Evolutionary conservation across 139 green algal genomes (phyloP).

Genomic region (Micromonas commoda): DNA sequence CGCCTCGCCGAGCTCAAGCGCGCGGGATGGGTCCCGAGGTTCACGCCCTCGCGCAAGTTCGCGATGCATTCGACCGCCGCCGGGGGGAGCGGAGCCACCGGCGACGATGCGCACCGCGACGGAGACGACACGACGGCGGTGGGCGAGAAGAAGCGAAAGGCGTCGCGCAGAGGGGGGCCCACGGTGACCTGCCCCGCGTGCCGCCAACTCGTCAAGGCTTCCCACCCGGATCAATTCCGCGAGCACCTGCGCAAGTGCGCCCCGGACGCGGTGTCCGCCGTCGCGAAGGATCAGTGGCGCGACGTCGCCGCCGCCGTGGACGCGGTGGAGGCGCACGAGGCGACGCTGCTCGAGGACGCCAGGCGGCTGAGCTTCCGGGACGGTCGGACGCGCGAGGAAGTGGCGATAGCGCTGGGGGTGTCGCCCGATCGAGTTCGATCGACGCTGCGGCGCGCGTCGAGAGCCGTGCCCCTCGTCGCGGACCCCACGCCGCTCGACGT

Average conservation of each 20-base stretch:
- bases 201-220: neutral
- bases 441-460: neutral
- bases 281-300: neutral
- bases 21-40: neutral
- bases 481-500: slow-evolving; percentile 12
- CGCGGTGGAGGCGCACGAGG: neutral
- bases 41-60: neutral
- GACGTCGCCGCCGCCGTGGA: neutral
- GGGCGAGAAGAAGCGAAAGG: too few relatives aligned
- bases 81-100: too few relatives aligned
- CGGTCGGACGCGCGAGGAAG: neutral
- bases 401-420: neutral
- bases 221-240: neutral
- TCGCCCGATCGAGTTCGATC: neutral
- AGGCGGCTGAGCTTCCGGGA: neutral
- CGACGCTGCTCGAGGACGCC: neutral
- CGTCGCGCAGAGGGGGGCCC: too few relatives aligned
- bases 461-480: neutral
- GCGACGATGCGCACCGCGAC: too few relatives aligned
- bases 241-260: neutral
- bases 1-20: neutral
- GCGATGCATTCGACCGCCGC: too few relatives aligned
- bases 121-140: too few relatives aligned
- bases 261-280: neutral
- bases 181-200: neutral